Evolutionary conservation across 2,329 filamentous ascomycete species (phyloP), one percentile per base, ranked within the genome.

Genomic region (Cladosporium colombiae): DNA sequence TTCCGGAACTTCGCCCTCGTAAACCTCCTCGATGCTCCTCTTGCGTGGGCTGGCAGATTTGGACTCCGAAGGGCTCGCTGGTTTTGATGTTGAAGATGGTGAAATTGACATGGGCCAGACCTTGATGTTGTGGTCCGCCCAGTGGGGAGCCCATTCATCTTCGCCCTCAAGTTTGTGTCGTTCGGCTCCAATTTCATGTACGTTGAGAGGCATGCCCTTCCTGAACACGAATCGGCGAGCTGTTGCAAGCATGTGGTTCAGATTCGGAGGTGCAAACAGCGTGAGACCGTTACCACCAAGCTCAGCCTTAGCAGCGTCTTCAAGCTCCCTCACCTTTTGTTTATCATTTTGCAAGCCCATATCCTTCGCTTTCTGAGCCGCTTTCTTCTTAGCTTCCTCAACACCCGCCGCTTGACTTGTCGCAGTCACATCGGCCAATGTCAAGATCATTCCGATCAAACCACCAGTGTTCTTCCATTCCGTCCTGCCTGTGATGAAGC

Each of bases 191-290:
- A 91, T 85, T 77, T 99, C 95, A 68, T 87, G 83, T 1, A 89
- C 83, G 35, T 80, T 81, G n/a, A 97, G 79, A 0, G 90, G 89
- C 75, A 96, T 84, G 0, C 91, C 89, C 71, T 91, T 93, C 44
- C 95, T 86, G 72, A 97, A 94, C 59, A 98, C 87, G 77, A 97
- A 97, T 35, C 89, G 83, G 55, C 95, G 86, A 18, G 90, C 89
- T 0, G 93, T 91, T n/a, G 92, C 93, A 65, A 99, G 78, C 6
- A 87, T 84, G 74, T 97, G 90, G 55, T 88, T 86, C 64, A 98
- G 78, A 75, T 98, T 98, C 61, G 88, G 87, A 5, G 89, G 88
- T 3, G 91, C 93, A 75, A 96, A 91, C 14, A 98, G 81, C n/a
- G 84, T 85, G 66, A 93, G 74, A 68, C 77, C 70, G 14, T 46